phyloP scores from a whole-genome alignment of 345 rosid genomes.

The Aurinia saxatilis region DNA sequence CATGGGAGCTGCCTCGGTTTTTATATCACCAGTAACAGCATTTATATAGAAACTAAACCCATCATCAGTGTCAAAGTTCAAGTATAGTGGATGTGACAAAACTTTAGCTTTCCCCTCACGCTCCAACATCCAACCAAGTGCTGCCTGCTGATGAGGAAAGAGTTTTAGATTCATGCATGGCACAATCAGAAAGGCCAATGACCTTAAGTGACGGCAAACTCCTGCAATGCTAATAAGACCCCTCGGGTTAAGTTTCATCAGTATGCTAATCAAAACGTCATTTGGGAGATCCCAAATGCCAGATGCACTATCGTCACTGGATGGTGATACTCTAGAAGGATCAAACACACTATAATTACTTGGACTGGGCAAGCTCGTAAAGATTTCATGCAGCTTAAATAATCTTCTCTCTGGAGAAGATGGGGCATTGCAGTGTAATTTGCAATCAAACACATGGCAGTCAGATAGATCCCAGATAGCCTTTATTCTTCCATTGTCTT shows the following conservation, averaged over 20 bases:
- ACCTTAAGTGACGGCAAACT: slow-evolving; percentile 68
- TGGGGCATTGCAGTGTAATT: slow-evolving; percentile 37
- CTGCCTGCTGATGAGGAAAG: slow-evolving; percentile 90
- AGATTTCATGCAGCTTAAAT: slow-evolving; percentile 77
- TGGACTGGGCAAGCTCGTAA: slow-evolving; percentile 64
- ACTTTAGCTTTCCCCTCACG: slow-evolving; percentile 61
- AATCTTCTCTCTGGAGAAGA: slow-evolving; percentile 48
- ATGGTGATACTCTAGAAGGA: slow-evolving; percentile 46
- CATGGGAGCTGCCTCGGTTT: slow-evolving; percentile 53
- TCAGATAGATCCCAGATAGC: slow-evolving; percentile 58
- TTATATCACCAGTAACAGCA: slow-evolving; percentile 63
- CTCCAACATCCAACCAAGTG: slow-evolving; percentile 91
- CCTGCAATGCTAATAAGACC: slow-evolving; percentile 69
- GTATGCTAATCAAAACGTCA: slow-evolving; percentile 56
- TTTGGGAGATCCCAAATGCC: slow-evolving; percentile 72
- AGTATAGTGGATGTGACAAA: slow-evolving; percentile 66
- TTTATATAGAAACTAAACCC: slow-evolving; percentile 60
- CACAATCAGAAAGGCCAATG: slow-evolving; percentile 56
- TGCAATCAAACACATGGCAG: slow-evolving; percentile 83
- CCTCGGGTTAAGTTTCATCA: slow-evolving; percentile 43
- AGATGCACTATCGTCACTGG: slow-evolving; percentile 24
- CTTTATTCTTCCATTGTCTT: slow-evolving; percentile 23
- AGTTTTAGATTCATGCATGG: slow-evolving; percentile 88
- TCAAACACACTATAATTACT: slow-evolving; percentile 25
- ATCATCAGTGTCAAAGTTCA: slow-evolving; percentile 56